Evolutionary conservation across 2,329 filamentous ascomycete species (phyloP).

Genomic region (Sphaerulina vaccinii): DNA sequence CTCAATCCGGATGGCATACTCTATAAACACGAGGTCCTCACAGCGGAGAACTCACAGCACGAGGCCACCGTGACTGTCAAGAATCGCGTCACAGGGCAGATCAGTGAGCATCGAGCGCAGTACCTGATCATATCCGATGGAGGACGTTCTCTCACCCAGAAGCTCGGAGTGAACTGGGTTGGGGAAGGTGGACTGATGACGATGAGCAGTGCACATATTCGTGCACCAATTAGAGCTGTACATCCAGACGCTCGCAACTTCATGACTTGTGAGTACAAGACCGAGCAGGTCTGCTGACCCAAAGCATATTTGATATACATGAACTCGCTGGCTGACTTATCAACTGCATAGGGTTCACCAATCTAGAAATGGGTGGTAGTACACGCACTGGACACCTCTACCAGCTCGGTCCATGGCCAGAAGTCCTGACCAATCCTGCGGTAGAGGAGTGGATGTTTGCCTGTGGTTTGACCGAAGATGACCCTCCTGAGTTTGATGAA

Average conservation of each 20-base stretch:
- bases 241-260: background rate
- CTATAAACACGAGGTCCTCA: slow-evolving; percentile 32
- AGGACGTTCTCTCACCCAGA: background rate
- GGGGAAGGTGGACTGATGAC: background rate
- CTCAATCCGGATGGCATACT: slow-evolving; percentile 35
- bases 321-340: too few species aligned
- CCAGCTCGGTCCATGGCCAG: background rate
- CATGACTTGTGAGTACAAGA: too few species aligned
- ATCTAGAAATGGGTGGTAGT: background rate
- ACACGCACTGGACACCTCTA: background rate
- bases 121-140: background rate
- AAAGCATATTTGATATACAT: too few species aligned
- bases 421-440: background rate
- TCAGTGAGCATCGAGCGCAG: background rate
- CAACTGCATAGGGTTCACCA: too few species aligned
- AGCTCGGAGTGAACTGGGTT: background rate
- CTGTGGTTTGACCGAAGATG: background rate
- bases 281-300: too few species aligned
- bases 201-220: background rate
- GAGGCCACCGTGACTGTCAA: background rate
- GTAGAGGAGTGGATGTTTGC: background rate
- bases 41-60: background rate
- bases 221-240: background rate
- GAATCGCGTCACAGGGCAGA: background rate
- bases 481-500: background rate